phyloP scores from a whole-genome alignment of 257 asterid species.

The Solanum tarijense region DNA sequence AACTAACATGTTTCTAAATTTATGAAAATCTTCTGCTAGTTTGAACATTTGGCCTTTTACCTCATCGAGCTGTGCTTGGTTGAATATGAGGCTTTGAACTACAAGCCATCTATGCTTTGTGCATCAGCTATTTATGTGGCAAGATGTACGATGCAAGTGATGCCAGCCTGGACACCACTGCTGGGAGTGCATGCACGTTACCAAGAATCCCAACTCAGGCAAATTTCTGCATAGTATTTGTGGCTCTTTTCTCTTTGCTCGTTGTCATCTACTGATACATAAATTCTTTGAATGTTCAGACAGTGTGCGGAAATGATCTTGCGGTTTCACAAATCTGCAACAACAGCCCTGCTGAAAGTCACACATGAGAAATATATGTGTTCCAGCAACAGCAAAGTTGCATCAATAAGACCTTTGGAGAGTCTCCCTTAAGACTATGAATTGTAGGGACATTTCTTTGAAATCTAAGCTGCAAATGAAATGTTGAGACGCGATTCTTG shows the following conservation, averaged over 20 bases:
- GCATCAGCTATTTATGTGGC: conserved; percentile 93
- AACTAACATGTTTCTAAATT: not conserved
- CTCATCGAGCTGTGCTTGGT: conserved; percentile 88
- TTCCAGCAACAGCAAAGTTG: conserved; percentile 33
- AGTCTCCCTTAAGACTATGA: conserved; percentile 32
- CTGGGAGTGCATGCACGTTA: conserved; percentile 57
- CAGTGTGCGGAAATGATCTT: conserved; percentile 67
- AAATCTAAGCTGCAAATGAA: not conserved
- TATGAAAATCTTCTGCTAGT: conserved; percentile 30
- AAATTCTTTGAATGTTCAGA: conserved; percentile 21
- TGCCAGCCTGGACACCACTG: conserved; percentile 75
- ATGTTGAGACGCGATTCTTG: not conserved
- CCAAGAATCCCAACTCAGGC: conserved; percentile 69
- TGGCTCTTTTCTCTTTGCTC: not conserved
- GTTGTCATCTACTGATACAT: not conserved
- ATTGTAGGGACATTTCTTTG: not conserved
- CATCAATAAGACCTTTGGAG: conserved; percentile 53
- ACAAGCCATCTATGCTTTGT: conserved; percentile 83
- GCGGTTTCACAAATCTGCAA: conserved; percentile 73
- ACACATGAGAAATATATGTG: conserved; percentile 56
- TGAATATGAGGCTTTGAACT: conserved; percentile 73
- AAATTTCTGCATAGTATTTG: not conserved
- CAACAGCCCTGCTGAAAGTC: conserved; percentile 47
- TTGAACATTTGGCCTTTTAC: conserved; percentile 77
- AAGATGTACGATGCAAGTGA: conserved; percentile 55